Percentiles rank a stretch among this genome's conserved stretches.
Evolutionary conservation across 2,329 filamentous ascomycete genomes (phyloP).

Genomic region (Colletotrichum musae): DNA sequence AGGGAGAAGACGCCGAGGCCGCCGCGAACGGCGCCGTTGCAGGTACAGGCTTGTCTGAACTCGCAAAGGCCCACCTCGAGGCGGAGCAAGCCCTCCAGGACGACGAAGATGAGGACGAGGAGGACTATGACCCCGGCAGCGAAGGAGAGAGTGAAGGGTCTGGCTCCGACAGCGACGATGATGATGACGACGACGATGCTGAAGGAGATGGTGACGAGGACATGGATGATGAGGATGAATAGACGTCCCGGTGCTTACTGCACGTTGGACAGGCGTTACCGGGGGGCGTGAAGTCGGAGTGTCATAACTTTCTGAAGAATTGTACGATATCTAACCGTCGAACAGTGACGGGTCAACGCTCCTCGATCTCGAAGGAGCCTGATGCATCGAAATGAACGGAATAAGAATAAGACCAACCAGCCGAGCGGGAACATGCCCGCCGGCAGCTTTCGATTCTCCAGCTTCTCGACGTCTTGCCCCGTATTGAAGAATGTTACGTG

Average conservation of each 20-base stretch:
- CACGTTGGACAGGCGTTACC: background rate
- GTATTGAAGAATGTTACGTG: too few relatives aligned
- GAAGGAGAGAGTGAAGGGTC: constrained; percentile 73
- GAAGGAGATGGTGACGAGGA: constrained; percentile 49
- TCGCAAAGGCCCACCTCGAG: constrained; percentile 65
- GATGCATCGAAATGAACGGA: background rate
- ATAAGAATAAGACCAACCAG: too few relatives aligned
- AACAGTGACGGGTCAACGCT: constrained; percentile 17
- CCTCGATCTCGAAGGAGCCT: background rate
- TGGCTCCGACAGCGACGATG: constrained; percentile 66
- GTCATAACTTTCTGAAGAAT: background rate
- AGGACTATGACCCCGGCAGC: constrained; percentile 76
- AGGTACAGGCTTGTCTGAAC: constrained; percentile 61
- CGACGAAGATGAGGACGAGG: constrained; percentile 75
- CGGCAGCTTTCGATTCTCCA: too few relatives aligned
- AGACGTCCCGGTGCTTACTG: background rate
- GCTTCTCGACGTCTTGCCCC: too few relatives aligned
- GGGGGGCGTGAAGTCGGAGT: background rate
- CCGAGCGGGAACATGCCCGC: too few relatives aligned
- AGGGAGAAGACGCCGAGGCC: constrained; percentile 57
- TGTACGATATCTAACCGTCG: constrained; percentile 22
- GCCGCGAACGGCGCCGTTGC: constrained; percentile 50
- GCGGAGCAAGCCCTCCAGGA: constrained; percentile 69
- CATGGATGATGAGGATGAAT: constrained; percentile 26
- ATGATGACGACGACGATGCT: constrained; percentile 57